Evolutionary conservation across 768 basidiomycete genomes (phyloP).

Genomic region (Leccinellum luteum): DNA sequence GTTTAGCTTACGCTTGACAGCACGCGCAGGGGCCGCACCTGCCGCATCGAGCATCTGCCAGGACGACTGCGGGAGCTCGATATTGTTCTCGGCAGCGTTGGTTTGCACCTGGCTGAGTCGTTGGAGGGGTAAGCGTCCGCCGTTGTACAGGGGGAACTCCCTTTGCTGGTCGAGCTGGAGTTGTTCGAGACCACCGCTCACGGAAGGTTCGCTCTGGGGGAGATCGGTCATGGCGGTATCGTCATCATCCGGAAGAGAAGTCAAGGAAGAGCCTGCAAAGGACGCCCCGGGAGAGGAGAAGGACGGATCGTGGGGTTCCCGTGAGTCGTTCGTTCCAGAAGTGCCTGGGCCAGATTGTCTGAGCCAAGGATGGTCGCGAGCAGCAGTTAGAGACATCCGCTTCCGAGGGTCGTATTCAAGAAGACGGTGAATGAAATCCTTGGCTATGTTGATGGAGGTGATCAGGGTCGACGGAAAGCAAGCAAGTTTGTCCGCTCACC

Average conservation of each 20-base stretch:
- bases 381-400: conserved; percentile 71
- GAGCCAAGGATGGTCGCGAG: conserved; percentile 81
- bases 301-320: conserved; percentile 1
- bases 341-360: not conserved
- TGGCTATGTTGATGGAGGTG: conserved; percentile 45
- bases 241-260: conserved; percentile 23
- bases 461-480: not conserved
- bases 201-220: conserved; percentile 17
- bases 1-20: conserved; percentile 38
- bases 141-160: conserved; percentile 7
- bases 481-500: conserved; percentile 38
- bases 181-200: conserved; percentile 33
- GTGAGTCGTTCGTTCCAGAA: not conserved
- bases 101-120: conserved; percentile 48
- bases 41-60: conserved; percentile 50
- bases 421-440: conserved; percentile 64
- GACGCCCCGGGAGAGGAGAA: conserved; percentile 10
- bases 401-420: conserved; percentile 59
- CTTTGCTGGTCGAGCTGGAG: conserved; percentile 31
- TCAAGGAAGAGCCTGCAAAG: conserved; percentile 17
- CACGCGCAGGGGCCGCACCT: conserved; percentile 24
- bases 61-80: conserved; percentile 49
- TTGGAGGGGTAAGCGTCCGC: conserved; percentile 34
- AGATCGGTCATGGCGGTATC: conserved; percentile 17
- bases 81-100: conserved; percentile 41